Evolutionary conservation across 208 protist genomes (phyloP).

Genomic region (Trypanosoma conorhini): DNA sequence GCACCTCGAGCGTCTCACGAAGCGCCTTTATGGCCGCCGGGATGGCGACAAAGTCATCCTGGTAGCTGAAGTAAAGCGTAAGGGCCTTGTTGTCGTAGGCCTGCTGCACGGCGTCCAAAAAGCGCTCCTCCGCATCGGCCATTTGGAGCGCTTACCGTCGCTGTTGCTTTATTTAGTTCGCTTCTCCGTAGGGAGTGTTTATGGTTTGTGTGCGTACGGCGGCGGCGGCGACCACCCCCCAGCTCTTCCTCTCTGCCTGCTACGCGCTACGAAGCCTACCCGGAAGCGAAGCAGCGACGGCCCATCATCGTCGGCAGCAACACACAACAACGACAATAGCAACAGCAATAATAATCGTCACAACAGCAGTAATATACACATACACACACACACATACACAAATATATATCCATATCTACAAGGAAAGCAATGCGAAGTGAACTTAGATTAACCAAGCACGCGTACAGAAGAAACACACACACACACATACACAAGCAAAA

Average conservation of each 20-base stretch:
- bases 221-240: neutral
- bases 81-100: slow-evolving; percentile 45
- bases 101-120: slow-evolving; percentile 41
- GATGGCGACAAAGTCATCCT: slow-evolving; percentile 36
- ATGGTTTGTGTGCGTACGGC: neutral
- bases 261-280: slow-evolving; percentile 2
- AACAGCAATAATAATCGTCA: neutral
- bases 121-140: slow-evolving; percentile 18
- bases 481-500: neutral
- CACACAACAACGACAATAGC: neutral
- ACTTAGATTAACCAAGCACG: too few species aligned
- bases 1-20: slow-evolving; percentile 61
- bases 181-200: neutral
- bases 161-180: neutral
- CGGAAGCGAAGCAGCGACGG: slow-evolving; percentile 4
- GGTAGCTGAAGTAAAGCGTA: slow-evolving; percentile 57
- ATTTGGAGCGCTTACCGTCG: slow-evolving; percentile 2
- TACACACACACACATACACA: neutral
- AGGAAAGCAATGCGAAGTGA: too few species aligned
- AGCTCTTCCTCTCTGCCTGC: neutral
- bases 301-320: neutral
- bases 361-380: neutral
- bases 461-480: neutral
- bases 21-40: slow-evolving; percentile 43
- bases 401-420: too few species aligned